phyloP scores from a whole-genome alignment of 257 asterid species.

The Schizonepeta tenuifolia region DNA sequence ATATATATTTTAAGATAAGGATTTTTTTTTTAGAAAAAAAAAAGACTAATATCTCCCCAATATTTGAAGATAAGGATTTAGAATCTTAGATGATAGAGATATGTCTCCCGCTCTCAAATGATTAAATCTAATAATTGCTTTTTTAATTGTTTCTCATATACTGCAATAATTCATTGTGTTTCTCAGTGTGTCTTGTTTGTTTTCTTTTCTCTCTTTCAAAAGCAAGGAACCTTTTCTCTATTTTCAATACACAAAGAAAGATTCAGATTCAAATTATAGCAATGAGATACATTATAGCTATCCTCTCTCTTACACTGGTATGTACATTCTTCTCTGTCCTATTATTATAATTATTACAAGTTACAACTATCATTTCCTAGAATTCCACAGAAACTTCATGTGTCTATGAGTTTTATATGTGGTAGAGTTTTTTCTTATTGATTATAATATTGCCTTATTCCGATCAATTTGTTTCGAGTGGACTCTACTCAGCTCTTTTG shows the following conservation, averaged over 20 bases:
- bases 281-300: conserved; percentile 34
- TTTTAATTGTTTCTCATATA: background rate
- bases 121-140: background rate
- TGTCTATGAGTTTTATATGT: background rate
- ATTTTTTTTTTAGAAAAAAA: too few relatives aligned
- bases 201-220: conserved; percentile 33
- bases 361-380: too few relatives aligned
- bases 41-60: too few relatives aligned
- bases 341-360: too few relatives aligned
- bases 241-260: background rate
- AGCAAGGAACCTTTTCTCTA: background rate
- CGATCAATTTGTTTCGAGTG: background rate
- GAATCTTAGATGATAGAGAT: background rate
- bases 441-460: background rate
- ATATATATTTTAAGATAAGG: too few relatives aligned
- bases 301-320: conserved; percentile 48
- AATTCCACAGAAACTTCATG: background rate
- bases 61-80: too few relatives aligned
- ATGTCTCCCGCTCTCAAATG: background rate
- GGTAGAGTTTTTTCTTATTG: background rate
- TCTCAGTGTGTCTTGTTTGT: too few relatives aligned
- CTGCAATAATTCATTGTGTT: too few relatives aligned
- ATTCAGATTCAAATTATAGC: background rate
- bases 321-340: background rate
- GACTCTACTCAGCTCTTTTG: background rate